These are phyloP conservation scores for Boletus barrowsii DNA, from an alignment of 768 basidiomycete species.

Conservation along the genomic window DNA sequence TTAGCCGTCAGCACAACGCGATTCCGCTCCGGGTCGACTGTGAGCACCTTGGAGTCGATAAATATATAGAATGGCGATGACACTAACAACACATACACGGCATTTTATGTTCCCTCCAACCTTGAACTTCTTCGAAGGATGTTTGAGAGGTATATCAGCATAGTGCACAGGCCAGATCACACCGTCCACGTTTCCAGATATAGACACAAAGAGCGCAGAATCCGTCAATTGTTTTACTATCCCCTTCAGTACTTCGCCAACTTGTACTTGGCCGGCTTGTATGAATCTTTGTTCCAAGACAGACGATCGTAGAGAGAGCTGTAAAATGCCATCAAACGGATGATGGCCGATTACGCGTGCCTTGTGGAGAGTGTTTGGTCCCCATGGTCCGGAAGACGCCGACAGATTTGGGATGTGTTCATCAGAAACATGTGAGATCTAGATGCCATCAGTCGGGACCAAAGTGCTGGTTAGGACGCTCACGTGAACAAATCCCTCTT, in stretches of 20 bases:
- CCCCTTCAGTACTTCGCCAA: constrained; percentile 85
- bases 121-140: constrained; percentile 90
- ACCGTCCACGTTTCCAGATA: constrained; percentile 87
- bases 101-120: constrained; percentile 80
- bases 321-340: constrained; percentile 81
- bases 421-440: constrained; percentile 95
- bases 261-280: constrained; percentile 74
- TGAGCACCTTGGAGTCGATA: constrained; percentile 58
- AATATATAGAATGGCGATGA: background rate
- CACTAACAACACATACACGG: constrained; percentile 50
- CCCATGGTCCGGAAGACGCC: constrained; percentile 72
- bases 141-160: constrained; percentile 91
- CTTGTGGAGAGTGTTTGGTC: constrained; percentile 69
- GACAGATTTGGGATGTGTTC: constrained; percentile 83
- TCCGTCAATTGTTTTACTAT: constrained; percentile 84
- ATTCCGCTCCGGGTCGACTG: constrained; percentile 76
- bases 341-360: constrained; percentile 88
- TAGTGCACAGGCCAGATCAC: constrained; percentile 94
- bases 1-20: constrained; percentile 88
- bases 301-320: constrained; percentile 81
- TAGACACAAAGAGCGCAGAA: constrained; percentile 76
- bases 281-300: constrained; percentile 85
- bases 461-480: constrained; percentile 28
- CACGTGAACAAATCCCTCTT: constrained; percentile 87
- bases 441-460: background rate